Evolutionary conservation across 2,329 filamentous ascomycete species (phyloP).

Genomic region (Cercospora sp.): DNA sequence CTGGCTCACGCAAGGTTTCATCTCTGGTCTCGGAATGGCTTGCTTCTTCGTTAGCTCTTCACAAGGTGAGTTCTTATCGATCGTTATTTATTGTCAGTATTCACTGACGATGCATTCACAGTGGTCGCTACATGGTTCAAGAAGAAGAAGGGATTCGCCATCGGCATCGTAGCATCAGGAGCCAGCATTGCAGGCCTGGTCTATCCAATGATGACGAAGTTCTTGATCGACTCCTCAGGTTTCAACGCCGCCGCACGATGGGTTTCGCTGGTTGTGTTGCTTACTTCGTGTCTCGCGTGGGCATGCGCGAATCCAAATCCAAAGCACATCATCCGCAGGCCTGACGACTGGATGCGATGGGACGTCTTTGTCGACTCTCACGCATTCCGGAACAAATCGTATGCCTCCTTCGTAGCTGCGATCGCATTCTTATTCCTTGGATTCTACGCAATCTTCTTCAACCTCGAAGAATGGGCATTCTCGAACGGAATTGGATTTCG

Average conservation of each 20-base stretch:
- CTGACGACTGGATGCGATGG: slow-evolving; percentile 43
- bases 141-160: slow-evolving; percentile 49
- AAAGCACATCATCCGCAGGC: slow-evolving; percentile 41
- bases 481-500: slow-evolving; percentile 44
- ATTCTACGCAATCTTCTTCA: slow-evolving; percentile 56
- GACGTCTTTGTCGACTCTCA: slow-evolving; percentile 45
- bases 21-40: slow-evolving; percentile 53
- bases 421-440: slow-evolving; percentile 54
- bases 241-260: slow-evolving; percentile 50
- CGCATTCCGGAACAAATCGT: slow-evolving; percentile 48
- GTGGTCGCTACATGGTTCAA: slow-evolving; percentile 55
- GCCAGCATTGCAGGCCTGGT: slow-evolving; percentile 47
- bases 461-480: slow-evolving; percentile 55
- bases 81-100: slow-evolving; percentile 43
- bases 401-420: slow-evolving; percentile 47
- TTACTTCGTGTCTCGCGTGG: slow-evolving; percentile 46
- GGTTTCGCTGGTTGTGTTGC: slow-evolving; percentile 45
- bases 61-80: slow-evolving; percentile 41
- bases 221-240: slow-evolving; percentile 45
- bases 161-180: slow-evolving; percentile 54
- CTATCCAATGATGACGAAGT: slow-evolving; percentile 52
- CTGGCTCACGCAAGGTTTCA: slow-evolving; percentile 51
- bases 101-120: slow-evolving; percentile 27
- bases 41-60: slow-evolving; percentile 55
- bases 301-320: slow-evolving; percentile 50